A percentile compares a stretch with the other conserved stretches of the same genome.
Conservation (phyloP, 345 rosid genomes). For the Euphorbia tirucalli region DNA sequence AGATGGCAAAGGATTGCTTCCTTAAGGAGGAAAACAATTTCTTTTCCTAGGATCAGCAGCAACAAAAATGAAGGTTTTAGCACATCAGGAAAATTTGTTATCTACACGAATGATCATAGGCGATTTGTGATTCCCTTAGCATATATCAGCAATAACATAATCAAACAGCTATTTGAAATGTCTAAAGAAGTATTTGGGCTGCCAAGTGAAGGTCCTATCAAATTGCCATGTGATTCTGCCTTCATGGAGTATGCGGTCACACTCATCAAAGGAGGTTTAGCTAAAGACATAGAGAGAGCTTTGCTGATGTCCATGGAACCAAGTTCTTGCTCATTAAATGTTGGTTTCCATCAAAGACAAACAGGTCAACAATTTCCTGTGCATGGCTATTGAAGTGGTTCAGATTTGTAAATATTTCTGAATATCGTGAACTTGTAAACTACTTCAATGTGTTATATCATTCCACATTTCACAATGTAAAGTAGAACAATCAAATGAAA, state of each 20-base stretch:
- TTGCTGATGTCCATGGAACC: not conserved
- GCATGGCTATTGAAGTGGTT: not conserved
- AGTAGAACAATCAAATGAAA: no score
- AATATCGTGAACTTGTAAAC: no score
- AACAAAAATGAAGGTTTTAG: not conserved
- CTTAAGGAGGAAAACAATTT: not conserved
- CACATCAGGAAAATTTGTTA: not conserved
- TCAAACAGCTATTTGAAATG: not conserved
- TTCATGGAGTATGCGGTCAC: not conserved
- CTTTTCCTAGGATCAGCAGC: not conserved
- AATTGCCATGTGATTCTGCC: constrained; percentile 1
- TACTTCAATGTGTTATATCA: no score
- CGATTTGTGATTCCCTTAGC: not conserved
- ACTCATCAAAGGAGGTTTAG: not conserved
- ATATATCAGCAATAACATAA: not conserved
- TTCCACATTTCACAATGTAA: no score
- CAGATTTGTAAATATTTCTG: not conserved
- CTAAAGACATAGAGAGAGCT: not conserved
- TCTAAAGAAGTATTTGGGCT: constrained; percentile 6
- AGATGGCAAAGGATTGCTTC: not conserved
- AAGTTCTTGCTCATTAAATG: not conserved
- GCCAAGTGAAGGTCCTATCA: constrained; percentile 8
- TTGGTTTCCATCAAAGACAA: not conserved
- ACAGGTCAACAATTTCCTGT: not conserved
- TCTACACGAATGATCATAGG: not conserved